Evolutionary conservation across 352 stramenopile genomes (phyloP).

Genomic region (Paralagenidium karlingii): DNA sequence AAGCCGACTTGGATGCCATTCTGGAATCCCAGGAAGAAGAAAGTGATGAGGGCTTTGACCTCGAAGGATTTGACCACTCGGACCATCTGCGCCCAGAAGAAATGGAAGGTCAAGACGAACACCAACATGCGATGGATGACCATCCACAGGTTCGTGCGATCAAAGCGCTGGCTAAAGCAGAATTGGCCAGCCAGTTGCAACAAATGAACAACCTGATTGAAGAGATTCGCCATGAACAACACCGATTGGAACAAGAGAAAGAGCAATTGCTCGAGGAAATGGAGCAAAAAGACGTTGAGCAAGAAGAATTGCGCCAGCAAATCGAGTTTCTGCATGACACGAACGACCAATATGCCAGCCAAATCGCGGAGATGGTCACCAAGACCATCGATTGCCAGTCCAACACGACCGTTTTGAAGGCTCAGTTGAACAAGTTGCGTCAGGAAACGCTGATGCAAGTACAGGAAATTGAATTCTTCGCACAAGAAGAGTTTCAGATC

Average conservation of each 20-base stretch:
- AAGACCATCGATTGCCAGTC: slow-evolving; percentile 13
- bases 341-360: slow-evolving; percentile 19
- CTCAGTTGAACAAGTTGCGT: slow-evolving; percentile 26
- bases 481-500: slow-evolving; percentile 24
- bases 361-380: slow-evolving; percentile 30
- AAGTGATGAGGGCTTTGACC: slow-evolving; percentile 1
- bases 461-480: slow-evolving; percentile 14
- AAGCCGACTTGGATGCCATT: too few species aligned
- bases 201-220: too few species aligned
- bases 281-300: too few species aligned
- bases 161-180: too few species aligned
- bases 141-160: too few species aligned
- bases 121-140: slow-evolving; percentile 43
- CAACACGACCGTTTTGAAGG: slow-evolving; percentile 18
- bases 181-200: too few species aligned
- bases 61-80: slow-evolving; percentile 10
- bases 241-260: too few species aligned
- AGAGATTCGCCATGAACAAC: too few species aligned
- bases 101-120: slow-evolving; percentile 12
- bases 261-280: too few species aligned
- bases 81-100: slow-evolving; percentile 7
- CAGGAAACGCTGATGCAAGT: slow-evolving; percentile 21
- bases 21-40: background rate
- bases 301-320: slow-evolving; percentile 47
- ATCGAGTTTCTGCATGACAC: slow-evolving; percentile 54